Base-by-base conservation (phyloP, 345 rosid species). In the Hevea brasiliensis region DNA sequence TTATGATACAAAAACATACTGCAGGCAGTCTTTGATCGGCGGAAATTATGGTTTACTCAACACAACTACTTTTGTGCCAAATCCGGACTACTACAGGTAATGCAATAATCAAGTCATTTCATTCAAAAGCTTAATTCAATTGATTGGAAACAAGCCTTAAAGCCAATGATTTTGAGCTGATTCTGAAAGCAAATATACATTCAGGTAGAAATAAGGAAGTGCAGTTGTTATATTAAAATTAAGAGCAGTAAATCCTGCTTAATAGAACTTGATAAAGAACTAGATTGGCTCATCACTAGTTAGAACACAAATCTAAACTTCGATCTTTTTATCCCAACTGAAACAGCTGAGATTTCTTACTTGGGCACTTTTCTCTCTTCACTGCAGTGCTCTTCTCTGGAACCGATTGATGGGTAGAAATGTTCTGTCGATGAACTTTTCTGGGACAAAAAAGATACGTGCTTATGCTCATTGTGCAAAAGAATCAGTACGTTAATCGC, bases 381-480 rank as follows among this genome's bases (percentile, higher is more conserved):
- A 35, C 10, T 78, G 84, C 89, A 94, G 98, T 62, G 97, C 97
- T 72, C 97, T 95, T 78, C 92, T 92, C 41, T 95, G 98, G 99
- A 89, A 87, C 68, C 80, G 78, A 71, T 79, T 95, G 68, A 91
- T 95, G 99, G 98, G 98, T 74, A 85, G 87, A 79, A 82, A 86
- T 32, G 90, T 85, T 80, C 79, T 92, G 18, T 79, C 75, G 37
- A 86, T 97, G 50, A 89, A 65, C 77, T 89, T 89, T 79, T 70
- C 89, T 1, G 93, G 92, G 74, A 81, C 85, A 0, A 86, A 85
- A 41, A 89, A 86, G 74, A 84, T 91, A 40, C 96, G 98, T 17
- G 78, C 94, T 0, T 95, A 95, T 74, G 78, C 96, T 15, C 98
- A 95, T 61, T 92, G 97, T 67, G 88, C 98, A 64, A 90, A 87